Evolutionary conservation across 345 rosid genomes (phyloP), one percentile per base, ranked within the genome.

Genomic region (Geranium rotundifolium): DNA sequence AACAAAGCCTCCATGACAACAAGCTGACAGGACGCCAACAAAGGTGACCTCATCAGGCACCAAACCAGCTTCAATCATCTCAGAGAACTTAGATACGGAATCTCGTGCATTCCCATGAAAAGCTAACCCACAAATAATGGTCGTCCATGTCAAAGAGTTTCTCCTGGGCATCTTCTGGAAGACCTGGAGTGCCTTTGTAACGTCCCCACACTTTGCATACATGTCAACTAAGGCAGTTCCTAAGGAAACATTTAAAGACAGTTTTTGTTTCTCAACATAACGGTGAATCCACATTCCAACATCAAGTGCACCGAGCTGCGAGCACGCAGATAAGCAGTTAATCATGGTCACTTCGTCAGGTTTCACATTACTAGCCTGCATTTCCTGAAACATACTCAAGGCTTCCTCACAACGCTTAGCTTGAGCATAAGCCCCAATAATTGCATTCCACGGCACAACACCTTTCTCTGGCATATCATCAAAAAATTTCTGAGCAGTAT

Each of bases 1-100:
- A 58, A 89, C 81, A 83, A 92, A 80, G 58, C 98, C 96, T 58
- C 88, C 88, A 56, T 87, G 96, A 75, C 93, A 85, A 75, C 96
- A 92, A 71, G 96, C 96, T 65, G 89, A 80, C 58, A 89, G 59
- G 34, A 92, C 76, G 23, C 84, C 95, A 5, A 92, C 76, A 78
- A 85, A 92, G 49, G 96, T 87, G 31, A 89, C 77, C 60, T 89
- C 89, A 67, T 92, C 98, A 19, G 96, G 95, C 65, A 73, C 65
- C 79, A 92, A 55, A 54, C 89, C 88, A 20, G 50, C 63, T 65
- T 77, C 78, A n/a, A 79, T 67, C 98, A 87, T 92, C 67, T 76
- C 75, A 0, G 74, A 68, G 73, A 92, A 92, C 76, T 89, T 84
- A 59, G 72, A 73, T 68, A 87, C 62, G 65, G 95, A 89, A 67